Conservation (phyloP, 1,139 yeast species). For the Pichia sp. region DNA sequence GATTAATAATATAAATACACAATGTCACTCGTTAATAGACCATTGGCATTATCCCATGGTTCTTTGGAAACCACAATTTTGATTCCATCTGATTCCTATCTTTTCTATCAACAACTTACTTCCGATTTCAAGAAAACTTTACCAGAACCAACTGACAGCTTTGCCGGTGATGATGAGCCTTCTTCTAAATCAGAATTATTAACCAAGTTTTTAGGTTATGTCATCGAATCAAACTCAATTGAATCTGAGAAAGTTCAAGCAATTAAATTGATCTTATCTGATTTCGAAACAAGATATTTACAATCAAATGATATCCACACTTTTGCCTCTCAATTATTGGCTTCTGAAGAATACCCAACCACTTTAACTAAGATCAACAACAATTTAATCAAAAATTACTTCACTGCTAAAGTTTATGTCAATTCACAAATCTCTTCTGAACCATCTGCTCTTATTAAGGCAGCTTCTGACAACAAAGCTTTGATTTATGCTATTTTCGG, state of each 20-base stretch:
- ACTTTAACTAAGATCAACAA: constrained; percentile 63
- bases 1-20: too few species aligned
- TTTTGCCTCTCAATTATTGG: constrained; percentile 66
- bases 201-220: constrained; percentile 76
- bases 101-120: constrained; percentile 78
- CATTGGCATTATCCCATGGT: constrained; percentile 79
- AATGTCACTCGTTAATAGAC: constrained; percentile 38
- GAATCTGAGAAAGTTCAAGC: constrained; percentile 42
- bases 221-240: constrained; percentile 35
- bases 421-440: constrained; percentile 18
- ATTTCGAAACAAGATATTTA: constrained; percentile 77
- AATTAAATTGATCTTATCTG: constrained; percentile 60
- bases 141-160: constrained; percentile 78
- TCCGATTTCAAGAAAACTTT: constrained; percentile 75
- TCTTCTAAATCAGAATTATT: constrained; percentile 80
- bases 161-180: constrained; percentile 85
- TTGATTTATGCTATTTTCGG: constrained; percentile 82
- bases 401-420: constrained; percentile 31
- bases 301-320: constrained; percentile 80
- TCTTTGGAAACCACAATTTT: constrained; percentile 79
- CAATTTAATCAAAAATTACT: constrained; percentile 62
- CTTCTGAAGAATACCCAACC: constrained; percentile 50
- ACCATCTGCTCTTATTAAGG: constrained; percentile 52
- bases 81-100: constrained; percentile 75
- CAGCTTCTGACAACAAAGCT: constrained; percentile 45